Base-by-base conservation (phyloP, 2,329 filamentous ascomycete genomes). In the Fusarium sp. region DNA sequence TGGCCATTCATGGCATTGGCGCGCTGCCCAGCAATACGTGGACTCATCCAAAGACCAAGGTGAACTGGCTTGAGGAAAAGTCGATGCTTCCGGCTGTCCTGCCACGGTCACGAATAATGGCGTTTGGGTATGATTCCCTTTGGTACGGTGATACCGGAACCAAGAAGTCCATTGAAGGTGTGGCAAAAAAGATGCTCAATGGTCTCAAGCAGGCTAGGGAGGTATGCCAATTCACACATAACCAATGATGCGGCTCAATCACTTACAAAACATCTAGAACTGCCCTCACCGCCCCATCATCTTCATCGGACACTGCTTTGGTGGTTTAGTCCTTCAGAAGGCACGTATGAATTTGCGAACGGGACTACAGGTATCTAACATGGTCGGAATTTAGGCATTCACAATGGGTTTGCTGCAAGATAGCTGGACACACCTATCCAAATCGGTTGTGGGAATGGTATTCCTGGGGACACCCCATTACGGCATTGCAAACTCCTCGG, bases 281-380 rank as follows among this genome's bases (percentile, higher is more conserved):
- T 65, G 58, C 18, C 38, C 55, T 9, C 13, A 29, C 3, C 54
- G 65, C 3, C 65, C 65, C 16, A 51, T 68, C 2, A 46, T 68
- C 14, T 61, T 68, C 27, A 62, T 68, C n/a, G 65, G 65, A 5
- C 65, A 68, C 25, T 68, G 65, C 25, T 60, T 68, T 20, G 62
- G 65, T 6, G 65, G 65, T 2, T 42, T 68, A 4, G 65, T 68
- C 4, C 56, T 65, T 9, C 58, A 68, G 46, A 46, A 64, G 58
- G 61, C 58, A 27, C 13, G 13, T 33, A 33, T 33, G 10, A 13
- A 33, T 33, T 33, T 13, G 10, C 13, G 10, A 33, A 33, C 13
- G 31, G 10, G 31, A 23, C 29, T 31, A 16, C 11, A 33, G 9
- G 4, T 25, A 4, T 4, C 8, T 36, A 23, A 20, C 6, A 25